Conservation (phyloP, 768 basidiomycete genomes). For the Boletus sensibilis region DNA sequence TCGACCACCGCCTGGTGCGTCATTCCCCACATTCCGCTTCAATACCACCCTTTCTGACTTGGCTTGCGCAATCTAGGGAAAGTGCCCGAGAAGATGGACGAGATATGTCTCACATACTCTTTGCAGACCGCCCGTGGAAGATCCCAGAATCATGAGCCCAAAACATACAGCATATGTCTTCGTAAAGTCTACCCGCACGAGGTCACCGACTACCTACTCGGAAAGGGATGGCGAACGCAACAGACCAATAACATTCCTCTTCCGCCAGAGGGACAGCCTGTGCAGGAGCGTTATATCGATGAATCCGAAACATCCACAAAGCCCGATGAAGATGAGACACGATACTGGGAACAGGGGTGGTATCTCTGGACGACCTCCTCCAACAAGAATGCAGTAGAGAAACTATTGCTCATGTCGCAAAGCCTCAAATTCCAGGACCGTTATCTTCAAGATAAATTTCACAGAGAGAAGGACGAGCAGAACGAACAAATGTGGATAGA, state of each 20-base stretch:
- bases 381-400: conserved; percentile 52
- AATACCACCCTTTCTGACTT: background rate
- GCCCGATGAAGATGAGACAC: conserved; percentile 37
- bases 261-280: conserved; percentile 62
- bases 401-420: conserved; percentile 56
- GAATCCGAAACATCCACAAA: conserved; percentile 15
- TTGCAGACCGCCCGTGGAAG: conserved; percentile 57
- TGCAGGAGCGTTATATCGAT: conserved; percentile 19
- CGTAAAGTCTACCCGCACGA: conserved; percentile 69
- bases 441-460: conserved; percentile 28
- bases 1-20: conserved; percentile 24
- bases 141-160: conserved; percentile 47
- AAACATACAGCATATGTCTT: conserved; percentile 59
- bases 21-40: background rate
- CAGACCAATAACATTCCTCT: conserved; percentile 58
- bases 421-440: conserved; percentile 50
- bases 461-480: conserved; percentile 51
- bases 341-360: conserved; percentile 73
- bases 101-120: conserved; percentile 64
- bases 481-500: conserved; percentile 46
- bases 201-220: conserved; percentile 49
- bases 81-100: conserved; percentile 59
- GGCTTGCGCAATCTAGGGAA: conserved; percentile 37
- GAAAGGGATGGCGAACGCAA: conserved; percentile 36
- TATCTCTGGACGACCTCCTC: conserved; percentile 69